phyloP scores from a whole-genome alignment of 2,329 filamentous ascomycete species.

The Westerdykella sp. region DNA sequence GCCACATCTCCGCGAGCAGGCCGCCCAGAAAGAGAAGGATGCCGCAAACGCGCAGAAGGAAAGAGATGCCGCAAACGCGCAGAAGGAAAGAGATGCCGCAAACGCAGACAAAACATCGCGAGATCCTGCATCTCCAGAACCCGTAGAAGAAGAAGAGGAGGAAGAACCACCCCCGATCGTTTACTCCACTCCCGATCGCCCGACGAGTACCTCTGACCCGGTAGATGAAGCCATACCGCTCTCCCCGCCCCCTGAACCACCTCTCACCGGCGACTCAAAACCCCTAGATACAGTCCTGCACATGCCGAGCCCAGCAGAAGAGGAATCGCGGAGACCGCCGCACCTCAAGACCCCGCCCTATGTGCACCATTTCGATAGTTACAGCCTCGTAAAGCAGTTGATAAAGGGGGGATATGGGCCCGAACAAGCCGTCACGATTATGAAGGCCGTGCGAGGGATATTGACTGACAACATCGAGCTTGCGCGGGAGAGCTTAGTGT shows the following conservation, averaged over 20 bases:
- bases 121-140: constrained; percentile 4
- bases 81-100: neutral
- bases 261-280: constrained; percentile 23
- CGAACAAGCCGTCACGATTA: constrained; percentile 72
- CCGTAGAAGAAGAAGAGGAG: constrained; percentile 15
- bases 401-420: constrained; percentile 63
- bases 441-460: constrained; percentile 82
- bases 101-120: constrained; percentile 3
- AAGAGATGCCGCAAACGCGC: constrained; percentile 2
- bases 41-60: constrained; percentile 5
- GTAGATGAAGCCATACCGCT: constrained; percentile 10
- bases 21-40: constrained; percentile 4
- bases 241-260: constrained; percentile 15
- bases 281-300: constrained; percentile 38
- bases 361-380: constrained; percentile 95
- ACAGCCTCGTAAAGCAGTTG: constrained; percentile 77
- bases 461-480: constrained; percentile 73
- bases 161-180: constrained; percentile 13
- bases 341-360: constrained; percentile 71
- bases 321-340: constrained; percentile 49
- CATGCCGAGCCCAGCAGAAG: constrained; percentile 35
- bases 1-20: constrained; percentile 28
- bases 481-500: constrained; percentile 73
- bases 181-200: constrained; percentile 10
- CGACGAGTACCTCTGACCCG: constrained; percentile 4